Conservation (phyloP, 2,329 filamentous ascomycete genomes). For the Fusarium sp. region DNA sequence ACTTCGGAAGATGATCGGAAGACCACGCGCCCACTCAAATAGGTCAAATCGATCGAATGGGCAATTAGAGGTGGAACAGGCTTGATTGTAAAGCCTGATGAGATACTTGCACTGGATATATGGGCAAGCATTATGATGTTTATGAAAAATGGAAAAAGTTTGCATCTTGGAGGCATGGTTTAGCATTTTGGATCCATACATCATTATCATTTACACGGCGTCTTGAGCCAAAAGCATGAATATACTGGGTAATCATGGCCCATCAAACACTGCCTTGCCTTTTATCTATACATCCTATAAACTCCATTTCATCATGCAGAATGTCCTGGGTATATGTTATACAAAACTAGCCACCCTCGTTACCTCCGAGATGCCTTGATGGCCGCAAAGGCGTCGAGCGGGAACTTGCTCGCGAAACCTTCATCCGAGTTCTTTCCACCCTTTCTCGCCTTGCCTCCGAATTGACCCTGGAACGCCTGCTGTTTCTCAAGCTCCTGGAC, state of each 20-base stretch:
- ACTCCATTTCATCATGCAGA: conserved; percentile 3
- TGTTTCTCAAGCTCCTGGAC: conserved; percentile 1
- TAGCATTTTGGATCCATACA: conserved; percentile 13
- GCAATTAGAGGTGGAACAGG: conserved; percentile 12
- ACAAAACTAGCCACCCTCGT: background rate
- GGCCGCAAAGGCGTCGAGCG: background rate
- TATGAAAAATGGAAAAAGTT: conserved; percentile 1
- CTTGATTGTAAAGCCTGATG: background rate
- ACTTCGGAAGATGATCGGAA: conserved; percentile 9
- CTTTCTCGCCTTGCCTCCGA: background rate
- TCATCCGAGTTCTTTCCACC: background rate
- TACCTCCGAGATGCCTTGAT: background rate
- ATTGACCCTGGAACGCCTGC: background rate
- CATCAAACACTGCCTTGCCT: background rate
- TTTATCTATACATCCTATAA: conserved; percentile 4
- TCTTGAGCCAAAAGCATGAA: conserved; percentile 21
- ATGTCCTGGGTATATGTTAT: conserved; percentile 19
- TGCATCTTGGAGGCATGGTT: background rate
- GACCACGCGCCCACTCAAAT: conserved; percentile 36
- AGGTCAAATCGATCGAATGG: conserved; percentile 33
- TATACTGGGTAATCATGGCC: conserved; percentile 1
- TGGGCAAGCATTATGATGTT: background rate
- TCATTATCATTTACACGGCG: conserved; percentile 6
- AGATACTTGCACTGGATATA: background rate
- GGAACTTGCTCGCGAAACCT: background rate